Base-by-base conservation (phyloP, 176 grass and related monocot species). In the Carex parvula region DNA sequence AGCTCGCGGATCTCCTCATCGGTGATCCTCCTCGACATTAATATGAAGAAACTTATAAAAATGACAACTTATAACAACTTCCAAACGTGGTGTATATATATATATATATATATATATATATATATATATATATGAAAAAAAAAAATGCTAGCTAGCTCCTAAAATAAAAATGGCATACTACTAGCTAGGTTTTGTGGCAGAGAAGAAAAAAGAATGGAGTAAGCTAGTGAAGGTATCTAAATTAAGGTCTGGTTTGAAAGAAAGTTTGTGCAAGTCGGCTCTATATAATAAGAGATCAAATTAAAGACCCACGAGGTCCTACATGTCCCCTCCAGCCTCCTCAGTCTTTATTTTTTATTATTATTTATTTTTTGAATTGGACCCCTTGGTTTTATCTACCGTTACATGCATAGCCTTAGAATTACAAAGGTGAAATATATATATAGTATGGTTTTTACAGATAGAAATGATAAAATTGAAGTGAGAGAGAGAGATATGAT, bases 1-100 rank as follows among this genome's bases (percentile, higher is more conserved):
- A 88, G 87, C 29, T 88, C 87, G 2, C 68, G 56, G 72, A 84
- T 84, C 71, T 88, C 87, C 50, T 84, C 87, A 15, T 88, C 81
- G 8, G 82, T 84, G 81, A 88, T 84, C 60, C 62, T 68, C 64
- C 70, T 88, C 81, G 87, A 84, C 87, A 88, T 50, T 39, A 39
- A 39, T 39, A 39, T 1, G 4, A 39, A 39, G 37, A 39, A 39
- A 39, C 37, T 39, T 39, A 39, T 39, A 39, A 39, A 39, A 76
- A 54, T 76, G 22, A 5, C 26, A 16, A 14, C 71, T 76, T 76
- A 30, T 9, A 77, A 17, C 14, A 33, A 17, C 5, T 24, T 77
- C n/a, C 20, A 29, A 32, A 54, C 8, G 22, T 77, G 55, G 5
- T 39, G 6, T 39, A 39, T 26, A 26, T 26, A 26, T 26, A 26